Evolutionary conservation across 2,329 filamentous ascomycete genomes (phyloP).

Genomic region (Cladophialophora exuberans): DNA sequence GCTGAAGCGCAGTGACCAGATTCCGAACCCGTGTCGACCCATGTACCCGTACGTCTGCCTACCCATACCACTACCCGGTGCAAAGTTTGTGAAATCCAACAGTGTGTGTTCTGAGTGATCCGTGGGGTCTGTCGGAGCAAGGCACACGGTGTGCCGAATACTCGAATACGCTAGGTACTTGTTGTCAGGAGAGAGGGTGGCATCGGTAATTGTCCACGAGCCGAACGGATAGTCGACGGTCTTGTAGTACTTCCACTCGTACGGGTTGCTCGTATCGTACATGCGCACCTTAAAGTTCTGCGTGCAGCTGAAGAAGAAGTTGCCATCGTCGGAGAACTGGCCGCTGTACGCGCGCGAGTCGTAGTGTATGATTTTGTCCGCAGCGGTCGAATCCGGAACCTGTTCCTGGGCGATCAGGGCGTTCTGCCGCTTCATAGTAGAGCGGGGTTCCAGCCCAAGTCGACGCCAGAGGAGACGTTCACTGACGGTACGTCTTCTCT

Average conservation of each 20-base stretch:
- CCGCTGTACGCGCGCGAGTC: slow-evolving; percentile 87
- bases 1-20: slow-evolving; percentile 91
- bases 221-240: slow-evolving; percentile 83
- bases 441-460: slow-evolving; percentile 64
- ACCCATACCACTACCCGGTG: slow-evolving; percentile 22
- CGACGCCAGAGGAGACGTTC: slow-evolving; percentile 79
- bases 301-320: slow-evolving; percentile 92
- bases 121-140: slow-evolving; percentile 83
- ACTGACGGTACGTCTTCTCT: slow-evolving; percentile 65
- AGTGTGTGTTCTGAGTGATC: slow-evolving; percentile 78
- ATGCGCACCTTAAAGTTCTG: slow-evolving; percentile 94
- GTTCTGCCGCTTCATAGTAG: slow-evolving; percentile 63
- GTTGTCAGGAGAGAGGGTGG: slow-evolving; percentile 87
- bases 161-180: slow-evolving; percentile 89
- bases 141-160: slow-evolving; percentile 79
- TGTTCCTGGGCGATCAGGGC: slow-evolving; percentile 71
- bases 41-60: slow-evolving; percentile 26
- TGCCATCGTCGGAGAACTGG: slow-evolving; percentile 94
- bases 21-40: slow-evolving; percentile 49
- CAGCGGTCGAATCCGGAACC: slow-evolving; percentile 70
- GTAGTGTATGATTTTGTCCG: slow-evolving; percentile 88
- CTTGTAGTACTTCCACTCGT: slow-evolving; percentile 95
- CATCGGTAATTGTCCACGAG: slow-evolving; percentile 95
- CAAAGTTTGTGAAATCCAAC: slow-evolving; percentile 68
- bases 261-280: slow-evolving; percentile 96